phyloP scores from a whole-genome alignment of 202 grass and related monocot genomes.

The Schoenoplectus triqueter region DNA sequence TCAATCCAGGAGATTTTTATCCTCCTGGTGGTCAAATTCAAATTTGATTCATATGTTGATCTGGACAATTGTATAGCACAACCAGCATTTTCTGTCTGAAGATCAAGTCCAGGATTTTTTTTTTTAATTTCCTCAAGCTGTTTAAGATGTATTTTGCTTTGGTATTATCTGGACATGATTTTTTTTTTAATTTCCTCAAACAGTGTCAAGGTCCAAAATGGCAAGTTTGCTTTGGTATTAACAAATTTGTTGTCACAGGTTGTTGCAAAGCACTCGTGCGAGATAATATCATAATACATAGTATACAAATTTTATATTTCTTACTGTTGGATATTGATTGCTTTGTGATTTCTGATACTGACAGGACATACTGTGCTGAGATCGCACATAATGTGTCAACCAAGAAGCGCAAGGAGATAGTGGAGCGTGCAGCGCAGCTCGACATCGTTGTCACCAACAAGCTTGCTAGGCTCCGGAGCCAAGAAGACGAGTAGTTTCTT shows the following conservation, averaged over 20 bases:
- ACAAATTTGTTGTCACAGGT: not conserved
- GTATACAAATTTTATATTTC: not conserved
- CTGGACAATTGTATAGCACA: too few species aligned
- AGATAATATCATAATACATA: not conserved
- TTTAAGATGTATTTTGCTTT: too few species aligned
- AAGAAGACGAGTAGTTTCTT: conserved; percentile 72
- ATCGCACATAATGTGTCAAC: conserved; percentile 82
- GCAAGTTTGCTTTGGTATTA: not conserved
- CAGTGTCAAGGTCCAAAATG: not conserved
- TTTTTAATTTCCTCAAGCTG: too few species aligned
- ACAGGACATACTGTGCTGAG: conserved; percentile 85
- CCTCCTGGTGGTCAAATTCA: too few species aligned
- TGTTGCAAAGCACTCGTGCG: not conserved
- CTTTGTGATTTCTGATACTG: not conserved
- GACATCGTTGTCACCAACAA: conserved; percentile 78
- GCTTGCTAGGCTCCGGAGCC: conserved; percentile 79
- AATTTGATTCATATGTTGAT: too few species aligned
- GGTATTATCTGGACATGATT: too few species aligned
- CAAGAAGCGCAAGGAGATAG: conserved; percentile 80
- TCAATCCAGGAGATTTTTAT: too few species aligned
- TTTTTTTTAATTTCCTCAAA: too few species aligned
- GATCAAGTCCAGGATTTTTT: too few species aligned
- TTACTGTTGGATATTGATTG: not conserved
- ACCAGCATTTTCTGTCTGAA: too few species aligned
- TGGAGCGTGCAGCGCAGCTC: conserved; percentile 80